Evolutionary conservation across 2,329 filamentous ascomycete genomes (phyloP), one percentile per base, ranked within the genome.

Genomic region (Fusarium pseudocircinatum): DNA sequence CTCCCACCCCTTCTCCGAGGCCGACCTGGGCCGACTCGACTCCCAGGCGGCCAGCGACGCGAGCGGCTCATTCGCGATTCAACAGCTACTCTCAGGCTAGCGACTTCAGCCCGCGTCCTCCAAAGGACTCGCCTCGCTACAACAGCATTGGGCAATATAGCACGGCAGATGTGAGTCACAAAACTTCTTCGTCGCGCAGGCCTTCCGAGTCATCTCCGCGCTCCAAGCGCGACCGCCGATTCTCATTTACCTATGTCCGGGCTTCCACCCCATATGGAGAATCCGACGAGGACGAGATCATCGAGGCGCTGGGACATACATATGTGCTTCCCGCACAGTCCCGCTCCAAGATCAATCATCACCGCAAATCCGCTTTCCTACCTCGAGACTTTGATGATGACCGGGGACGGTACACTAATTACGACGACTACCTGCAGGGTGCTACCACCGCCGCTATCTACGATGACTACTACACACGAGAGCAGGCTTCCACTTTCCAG

Each of bases 151-250:
- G 88, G 81, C 84, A 88, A 79, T 90, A 90, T 85, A 88, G 87
- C 83, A 90, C 88, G 83, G 88, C 87, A 84, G 88, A 90, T 90
- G 88, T 90, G 88, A 90, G 88, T 90, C 82, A 83, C 78, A 87
- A 87, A 83, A 79, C 82, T 82, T 86, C 84, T 81, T 86, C 83
- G 79, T 83, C 82, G 79, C 82, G 83, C 79, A 82, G 82, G 77
- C 79, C 77, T 72, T 81, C 79, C 71, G 79, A 78, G 75, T 79
- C 78, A 60, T 79, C 75, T 75, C 78, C 79, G 73, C 74, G 76
- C 70, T 70, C 80, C 78, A 84, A 82, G 83, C 86, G 84, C 82
- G 86, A 89, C 81, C 87, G 87, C 78, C 87, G 87, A 79, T 84
- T 82, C 83, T 89, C 88, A 74, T 87, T 85, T 83, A 86, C 87